These are phyloP conservation scores for Ganoderma multipileum DNA, from an alignment of 1,284 basidiomycete species.

Conservation along the genomic window DNA sequence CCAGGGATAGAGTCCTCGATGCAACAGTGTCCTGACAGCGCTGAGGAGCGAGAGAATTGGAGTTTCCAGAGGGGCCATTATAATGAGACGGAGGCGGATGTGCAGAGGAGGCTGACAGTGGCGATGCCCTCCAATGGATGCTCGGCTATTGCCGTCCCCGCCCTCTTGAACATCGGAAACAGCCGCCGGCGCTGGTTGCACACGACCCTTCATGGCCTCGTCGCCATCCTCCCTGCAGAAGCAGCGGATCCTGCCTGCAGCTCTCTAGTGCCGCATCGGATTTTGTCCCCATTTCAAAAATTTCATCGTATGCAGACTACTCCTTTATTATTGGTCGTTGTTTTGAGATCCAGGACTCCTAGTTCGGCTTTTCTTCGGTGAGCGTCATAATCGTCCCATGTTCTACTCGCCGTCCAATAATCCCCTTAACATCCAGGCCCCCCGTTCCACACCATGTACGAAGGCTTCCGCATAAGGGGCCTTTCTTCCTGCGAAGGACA, in stretches of 20 bases:
- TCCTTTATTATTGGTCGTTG: neutral
- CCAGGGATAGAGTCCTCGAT: neutral
- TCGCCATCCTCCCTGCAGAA: neutral
- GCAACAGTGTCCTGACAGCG: neutral
- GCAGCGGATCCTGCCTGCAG: neutral
- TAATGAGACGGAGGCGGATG: neutral
- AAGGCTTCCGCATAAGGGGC: conserved; percentile 13
- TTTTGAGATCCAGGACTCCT: conserved; percentile 1
- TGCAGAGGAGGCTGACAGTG: neutral
- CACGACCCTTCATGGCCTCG: neutral
- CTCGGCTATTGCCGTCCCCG: neutral
- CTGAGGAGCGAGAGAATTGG: neutral
- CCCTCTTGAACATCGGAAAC: neutral
- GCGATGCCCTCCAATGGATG: neutral
- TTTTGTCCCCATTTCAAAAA: neutral
- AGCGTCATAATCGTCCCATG: conserved; percentile 13
- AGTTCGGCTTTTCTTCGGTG: conserved; percentile 29
- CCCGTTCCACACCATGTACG: conserved; percentile 3
- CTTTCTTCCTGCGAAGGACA: neutral
- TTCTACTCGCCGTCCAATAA: conserved; percentile 11
- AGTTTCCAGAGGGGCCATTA: neutral
- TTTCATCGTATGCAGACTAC: neutral
- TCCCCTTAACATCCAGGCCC: conserved; percentile 19
- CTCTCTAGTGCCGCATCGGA: neutral
- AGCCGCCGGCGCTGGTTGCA: neutral